Conservation (phyloP, 306 rosid species). For the Vigna nakashimae region DNA sequence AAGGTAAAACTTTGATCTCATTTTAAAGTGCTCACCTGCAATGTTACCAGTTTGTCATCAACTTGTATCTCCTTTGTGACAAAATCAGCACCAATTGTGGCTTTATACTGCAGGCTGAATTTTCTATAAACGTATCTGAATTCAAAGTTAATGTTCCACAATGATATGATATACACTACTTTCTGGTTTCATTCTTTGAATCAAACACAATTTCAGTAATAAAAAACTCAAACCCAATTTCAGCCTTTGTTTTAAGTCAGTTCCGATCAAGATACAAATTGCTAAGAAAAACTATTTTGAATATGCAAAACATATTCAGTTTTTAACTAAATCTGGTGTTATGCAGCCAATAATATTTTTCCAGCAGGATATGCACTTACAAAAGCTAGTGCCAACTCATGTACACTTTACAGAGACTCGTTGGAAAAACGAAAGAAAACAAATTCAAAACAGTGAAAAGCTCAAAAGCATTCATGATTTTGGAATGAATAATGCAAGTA, state of each 20-base stretch:
- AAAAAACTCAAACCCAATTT: background rate
- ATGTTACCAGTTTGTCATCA: conserved; percentile 78
- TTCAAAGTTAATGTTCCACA: conserved; percentile 53
- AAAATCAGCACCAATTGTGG: conserved; percentile 98
- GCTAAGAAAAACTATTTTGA: too few relatives aligned
- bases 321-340: background rate
- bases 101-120: conserved; percentile 75
- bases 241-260: background rate
- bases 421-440: background rate
- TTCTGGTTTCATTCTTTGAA: background rate
- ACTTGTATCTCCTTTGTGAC: conserved; percentile 86
- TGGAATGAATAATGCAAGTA: conserved; percentile 33
- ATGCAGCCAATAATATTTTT: background rate
- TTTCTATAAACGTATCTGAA: conserved; percentile 80
- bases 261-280: too few relatives aligned
- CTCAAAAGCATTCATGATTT: conserved; percentile 23
- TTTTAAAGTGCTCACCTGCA: conserved; percentile 66
- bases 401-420: background rate
- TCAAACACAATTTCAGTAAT: background rate
- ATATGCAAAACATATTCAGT: too few relatives aligned
- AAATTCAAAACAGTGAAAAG: conserved; percentile 39
- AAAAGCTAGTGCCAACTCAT: conserved; percentile 45
- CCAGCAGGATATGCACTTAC: conserved; percentile 39
- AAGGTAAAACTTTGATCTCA: background rate
- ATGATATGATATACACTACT: background rate